These are phyloP conservation scores for Gracilaria caudata DNA, from an alignment of 23 red algal species.

Conservation along the genomic window DNA sequence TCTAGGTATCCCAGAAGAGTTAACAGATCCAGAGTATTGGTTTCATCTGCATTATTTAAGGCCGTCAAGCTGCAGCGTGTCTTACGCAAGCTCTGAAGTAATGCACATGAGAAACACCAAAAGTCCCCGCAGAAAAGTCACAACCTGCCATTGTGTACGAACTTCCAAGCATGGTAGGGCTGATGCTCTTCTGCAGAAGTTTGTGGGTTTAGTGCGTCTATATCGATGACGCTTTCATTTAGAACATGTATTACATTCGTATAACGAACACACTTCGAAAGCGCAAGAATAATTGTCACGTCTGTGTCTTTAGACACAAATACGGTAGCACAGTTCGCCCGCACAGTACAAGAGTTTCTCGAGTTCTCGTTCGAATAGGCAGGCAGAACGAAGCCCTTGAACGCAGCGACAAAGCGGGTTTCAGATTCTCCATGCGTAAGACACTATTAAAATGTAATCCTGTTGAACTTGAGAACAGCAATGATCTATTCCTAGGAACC, in stretches of 20 bases:
- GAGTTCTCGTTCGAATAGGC: background rate
- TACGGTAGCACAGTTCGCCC: background rate
- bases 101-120: background rate
- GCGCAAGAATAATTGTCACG: constrained; percentile 26
- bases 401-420: constrained; percentile 15
- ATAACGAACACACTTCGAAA: background rate
- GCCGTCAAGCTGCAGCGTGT: background rate
- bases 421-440: constrained; percentile 26
- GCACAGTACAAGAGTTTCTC: background rate
- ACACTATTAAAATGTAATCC: background rate
- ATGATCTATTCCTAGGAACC: background rate
- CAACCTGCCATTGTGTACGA: background rate
- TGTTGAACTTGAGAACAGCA: background rate
- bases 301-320: constrained; percentile 28
- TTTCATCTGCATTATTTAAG: background rate
- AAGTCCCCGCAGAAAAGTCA: background rate
- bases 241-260: background rate
- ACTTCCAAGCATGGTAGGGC: background rate
- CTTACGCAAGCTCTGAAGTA: constrained; percentile 15
- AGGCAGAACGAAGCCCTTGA: constrained; percentile 13
- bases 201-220: background rate
- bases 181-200: background rate
- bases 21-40: background rate
- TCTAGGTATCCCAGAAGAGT: constrained; percentile 1
- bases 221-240: background rate